A percentile compares a stretch with the other conserved stretches of the same genome.
Conservation (phyloP, 169 alveolate genomes). For the Theileria annulata region DNA sequence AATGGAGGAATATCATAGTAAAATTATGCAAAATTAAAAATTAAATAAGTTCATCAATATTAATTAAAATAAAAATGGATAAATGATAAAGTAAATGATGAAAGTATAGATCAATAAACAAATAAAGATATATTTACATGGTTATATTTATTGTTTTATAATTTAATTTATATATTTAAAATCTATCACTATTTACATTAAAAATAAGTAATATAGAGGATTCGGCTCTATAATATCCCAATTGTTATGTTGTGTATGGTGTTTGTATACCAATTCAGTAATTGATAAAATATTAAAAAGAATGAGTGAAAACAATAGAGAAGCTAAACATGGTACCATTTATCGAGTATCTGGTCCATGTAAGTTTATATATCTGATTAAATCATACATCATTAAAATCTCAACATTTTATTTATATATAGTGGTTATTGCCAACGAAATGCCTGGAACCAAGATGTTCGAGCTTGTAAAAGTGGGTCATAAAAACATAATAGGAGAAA, state of each 20-base stretch:
- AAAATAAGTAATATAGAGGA: background rate
- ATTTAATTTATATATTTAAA: too few relatives aligned
- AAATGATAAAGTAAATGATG: background rate
- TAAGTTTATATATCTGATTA: constrained; percentile 20
- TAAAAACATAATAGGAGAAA: constrained; percentile 96
- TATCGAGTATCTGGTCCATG: constrained; percentile 94
- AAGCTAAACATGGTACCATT: constrained; percentile 81
- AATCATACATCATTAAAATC: background rate
- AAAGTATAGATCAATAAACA: background rate
- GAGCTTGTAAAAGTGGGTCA: constrained; percentile 97
- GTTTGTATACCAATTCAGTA: background rate
- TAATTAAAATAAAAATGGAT: too few relatives aligned
- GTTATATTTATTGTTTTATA: too few relatives aligned
- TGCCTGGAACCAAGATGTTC: constrained; percentile 99
- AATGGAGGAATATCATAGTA: too few relatives aligned
- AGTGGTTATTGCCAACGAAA: constrained; percentile 97
- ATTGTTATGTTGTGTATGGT: constrained; percentile 11
- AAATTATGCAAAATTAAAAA: too few relatives aligned
- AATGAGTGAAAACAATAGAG: background rate
- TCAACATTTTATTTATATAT: constrained; percentile 8
- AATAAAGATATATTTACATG: background rate
- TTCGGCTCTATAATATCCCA: background rate
- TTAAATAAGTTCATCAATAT: too few relatives aligned
- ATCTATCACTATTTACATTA: background rate
- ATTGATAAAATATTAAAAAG: background rate